Base-by-base conservation (phyloP, 2,329 filamentous ascomycete species). In the Bipolaris cookei region DNA sequence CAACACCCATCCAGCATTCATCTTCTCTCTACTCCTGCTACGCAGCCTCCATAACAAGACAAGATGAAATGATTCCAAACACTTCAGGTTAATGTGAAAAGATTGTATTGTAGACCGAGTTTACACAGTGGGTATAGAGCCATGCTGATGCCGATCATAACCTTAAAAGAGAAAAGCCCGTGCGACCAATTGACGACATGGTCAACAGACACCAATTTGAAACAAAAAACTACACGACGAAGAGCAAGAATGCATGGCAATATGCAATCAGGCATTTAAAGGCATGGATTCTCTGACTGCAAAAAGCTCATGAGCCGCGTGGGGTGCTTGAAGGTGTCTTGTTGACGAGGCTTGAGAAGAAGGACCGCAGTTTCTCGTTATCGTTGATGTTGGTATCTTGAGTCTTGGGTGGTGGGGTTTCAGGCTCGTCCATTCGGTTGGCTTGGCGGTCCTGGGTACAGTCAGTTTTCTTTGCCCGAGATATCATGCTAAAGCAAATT, bases 301-400 rank as follows among this genome's bases (percentile, higher is more conserved):
- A 20, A 30, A 30, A 30, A 13, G 16, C 45, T 38, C 23, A 67
- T 16, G 59, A 58, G 34, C 64, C 65, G 18, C 70, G 59, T 6
- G 71, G 70, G 47, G 62, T 73, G 54, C 64, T 70, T n/a, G 63
- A 56, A 6, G 63, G 58, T 3, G 67, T 65, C 37, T 73, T 76
- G 45, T 72, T 77, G 54, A 76, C 74, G 34, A 77, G 54, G 3
- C 75, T 73, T 1, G 74, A 75, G 56, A 77, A 77, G 66, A 77
- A 77, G 0, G 73, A 76, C 52, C 73, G 72, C 34, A 77, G 66
- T 49, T 76, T 75, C 16, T 77, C 75, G 58, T 77, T 77, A 55
- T 76, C 74, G 61, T 75, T 70, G 54, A 75, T 73, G 18, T 64
- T 66, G 2, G 69, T 59, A 44, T 75, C 72, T 18, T 70, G 63